These are phyloP conservation scores for Fusarium coffeatum DNA, from an alignment of 2,329 filamentous ascomycete species.

Conservation along the genomic window DNA sequence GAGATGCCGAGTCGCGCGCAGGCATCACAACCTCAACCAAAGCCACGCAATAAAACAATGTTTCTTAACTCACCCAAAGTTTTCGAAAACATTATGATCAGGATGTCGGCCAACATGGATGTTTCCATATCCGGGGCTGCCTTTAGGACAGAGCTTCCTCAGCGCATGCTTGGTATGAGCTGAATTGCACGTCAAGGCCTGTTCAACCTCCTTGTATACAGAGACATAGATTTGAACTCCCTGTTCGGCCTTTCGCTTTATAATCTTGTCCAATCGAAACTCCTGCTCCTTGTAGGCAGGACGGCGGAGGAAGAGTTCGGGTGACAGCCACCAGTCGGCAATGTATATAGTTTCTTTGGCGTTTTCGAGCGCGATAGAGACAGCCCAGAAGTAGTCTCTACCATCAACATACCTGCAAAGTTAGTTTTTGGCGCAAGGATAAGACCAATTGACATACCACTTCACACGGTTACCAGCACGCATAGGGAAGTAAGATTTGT, in stretches of 20 bases:
- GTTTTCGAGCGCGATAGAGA: constrained; percentile 87
- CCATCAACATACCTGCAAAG: constrained; percentile 73
- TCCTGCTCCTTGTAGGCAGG: constrained; percentile 86
- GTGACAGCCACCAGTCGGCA: constrained; percentile 96
- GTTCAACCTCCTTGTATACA: constrained; percentile 89
- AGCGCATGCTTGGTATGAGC: constrained; percentile 82
- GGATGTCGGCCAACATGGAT: constrained; percentile 91
- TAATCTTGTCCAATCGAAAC: constrained; percentile 84
- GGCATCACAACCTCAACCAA: neutral
- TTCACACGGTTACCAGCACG: constrained; percentile 87
- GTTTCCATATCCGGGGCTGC: constrained; percentile 84
- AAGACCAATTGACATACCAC: constrained; percentile 72
- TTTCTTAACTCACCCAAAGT: constrained; percentile 69
- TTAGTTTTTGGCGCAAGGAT: neutral
- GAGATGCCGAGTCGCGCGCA: neutral
- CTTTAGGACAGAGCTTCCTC: constrained; percentile 77
- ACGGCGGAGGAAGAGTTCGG: constrained; percentile 85
- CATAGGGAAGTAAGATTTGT: constrained; percentile 90
- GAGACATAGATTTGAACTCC: constrained; percentile 95
- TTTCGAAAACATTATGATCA: constrained; percentile 94
- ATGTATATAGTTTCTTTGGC: constrained; percentile 97
- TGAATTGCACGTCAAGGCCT: constrained; percentile 90
- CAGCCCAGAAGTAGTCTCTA: constrained; percentile 93
- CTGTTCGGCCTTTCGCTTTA: constrained; percentile 89
- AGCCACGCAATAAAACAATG: neutral